Percentiles rank a stretch among this genome's conserved stretches.
These are phyloP conservation scores for Gossypium gossypioides DNA, from an alignment of 441 rosid genomes.

Conservation along the genomic window DNA sequence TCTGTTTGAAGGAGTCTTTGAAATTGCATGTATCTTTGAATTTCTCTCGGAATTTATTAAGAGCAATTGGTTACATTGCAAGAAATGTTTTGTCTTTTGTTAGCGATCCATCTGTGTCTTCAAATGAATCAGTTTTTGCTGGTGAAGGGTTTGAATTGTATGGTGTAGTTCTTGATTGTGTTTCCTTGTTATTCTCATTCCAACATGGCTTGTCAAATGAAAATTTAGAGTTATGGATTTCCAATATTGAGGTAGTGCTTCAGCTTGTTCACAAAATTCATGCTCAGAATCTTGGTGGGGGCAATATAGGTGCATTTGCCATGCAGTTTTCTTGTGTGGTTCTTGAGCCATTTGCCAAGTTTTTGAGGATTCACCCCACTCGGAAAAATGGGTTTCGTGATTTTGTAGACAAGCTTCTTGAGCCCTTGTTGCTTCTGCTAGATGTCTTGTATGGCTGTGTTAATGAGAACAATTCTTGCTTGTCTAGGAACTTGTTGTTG, in stretches of 20 bases:
- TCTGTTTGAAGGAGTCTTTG: conserved; percentile 61
- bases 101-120: conserved; percentile 16
- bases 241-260: conserved; percentile 40
- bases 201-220: conserved; percentile 52
- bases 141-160: conserved; percentile 47
- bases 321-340: conserved; percentile 48
- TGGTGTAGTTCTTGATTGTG: conserved; percentile 43
- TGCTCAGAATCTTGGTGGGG: conserved; percentile 31
- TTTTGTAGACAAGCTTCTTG: conserved; percentile 66
- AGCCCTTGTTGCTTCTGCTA: conserved; percentile 52
- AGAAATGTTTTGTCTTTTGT: conserved; percentile 31
- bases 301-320: conserved; percentile 33
- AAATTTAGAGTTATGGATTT: conserved; percentile 65
- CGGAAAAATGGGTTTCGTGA: conserved; percentile 51
- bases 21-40: conserved; percentile 45
- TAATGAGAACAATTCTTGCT: conserved; percentile 22
- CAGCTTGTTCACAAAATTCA: conserved; percentile 39
- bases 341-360: conserved; percentile 73
- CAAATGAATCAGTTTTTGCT: conserved; percentile 19
- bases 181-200: conserved; percentile 50
- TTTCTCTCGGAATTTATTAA: conserved; percentile 47
- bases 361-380: conserved; percentile 61
- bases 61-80: conserved; percentile 37
- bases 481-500: conserved; percentile 31
- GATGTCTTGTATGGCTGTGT: conserved; percentile 33